These are phyloP conservation scores for Mesostigma viride DNA, from an alignment of 139 green algal species.

Conservation along the genomic window DNA sequence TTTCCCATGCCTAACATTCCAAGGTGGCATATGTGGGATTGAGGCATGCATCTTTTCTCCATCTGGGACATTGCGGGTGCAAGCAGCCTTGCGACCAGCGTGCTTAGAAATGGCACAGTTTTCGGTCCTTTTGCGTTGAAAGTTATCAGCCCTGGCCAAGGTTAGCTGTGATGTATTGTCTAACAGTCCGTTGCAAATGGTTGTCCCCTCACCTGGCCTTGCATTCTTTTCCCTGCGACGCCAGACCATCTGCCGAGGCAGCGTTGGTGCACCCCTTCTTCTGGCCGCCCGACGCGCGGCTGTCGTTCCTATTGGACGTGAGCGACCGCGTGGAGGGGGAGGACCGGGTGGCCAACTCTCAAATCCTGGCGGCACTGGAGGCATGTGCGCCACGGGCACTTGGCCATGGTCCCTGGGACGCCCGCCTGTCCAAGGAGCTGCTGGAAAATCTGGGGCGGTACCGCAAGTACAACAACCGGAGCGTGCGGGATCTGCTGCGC, in stretches of 20 bases:
- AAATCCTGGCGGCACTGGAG: constrained; percentile 30
- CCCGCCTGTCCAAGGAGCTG: constrained; percentile 53
- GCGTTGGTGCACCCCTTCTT: constrained; percentile 79
- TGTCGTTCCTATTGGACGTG: constrained; percentile 79
- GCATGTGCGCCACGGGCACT: constrained; percentile 7
- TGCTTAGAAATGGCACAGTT: too few species aligned
- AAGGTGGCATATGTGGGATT: too few species aligned
- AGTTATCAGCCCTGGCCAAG: too few species aligned
- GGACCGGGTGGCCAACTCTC: constrained; percentile 53
- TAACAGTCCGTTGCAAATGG: too few species aligned
- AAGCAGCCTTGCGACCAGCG: too few species aligned
- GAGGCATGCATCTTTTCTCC: too few species aligned
- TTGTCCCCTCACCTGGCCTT: too few species aligned
- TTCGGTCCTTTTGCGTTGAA: too few species aligned
- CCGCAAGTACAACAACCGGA: constrained; percentile 40
- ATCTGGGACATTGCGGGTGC: too few species aligned
- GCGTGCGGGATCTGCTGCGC: constrained; percentile 86
- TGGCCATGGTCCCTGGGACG: constrained; percentile 51
- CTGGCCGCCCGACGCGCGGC: constrained; percentile 61
- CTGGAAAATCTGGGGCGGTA: constrained; percentile 77
- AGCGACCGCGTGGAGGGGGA: constrained; percentile 70
- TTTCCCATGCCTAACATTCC: too few species aligned
- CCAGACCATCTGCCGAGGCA: constrained; percentile 49
- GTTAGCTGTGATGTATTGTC: too few species aligned
- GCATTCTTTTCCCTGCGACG: too few species aligned